phyloP scores from a whole-genome alignment of 2,329 filamentous ascomycete species.

The Diaporthe nobilis region DNA sequence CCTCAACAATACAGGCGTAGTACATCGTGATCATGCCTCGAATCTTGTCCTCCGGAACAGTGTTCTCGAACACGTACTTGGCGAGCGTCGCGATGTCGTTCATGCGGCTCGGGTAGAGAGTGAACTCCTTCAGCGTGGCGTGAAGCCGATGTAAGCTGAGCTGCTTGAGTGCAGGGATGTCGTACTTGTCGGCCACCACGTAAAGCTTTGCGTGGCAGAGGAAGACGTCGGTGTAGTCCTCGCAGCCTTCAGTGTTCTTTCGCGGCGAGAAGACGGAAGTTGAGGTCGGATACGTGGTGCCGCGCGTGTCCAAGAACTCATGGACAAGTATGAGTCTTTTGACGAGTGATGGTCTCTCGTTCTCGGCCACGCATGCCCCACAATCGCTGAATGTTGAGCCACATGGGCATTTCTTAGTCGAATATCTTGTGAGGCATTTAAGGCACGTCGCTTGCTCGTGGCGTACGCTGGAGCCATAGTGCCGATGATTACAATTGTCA shows the following conservation, averaged over 20 bases:
- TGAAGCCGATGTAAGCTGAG: constrained; percentile 37
- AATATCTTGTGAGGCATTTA: neutral
- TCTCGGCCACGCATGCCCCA: neutral
- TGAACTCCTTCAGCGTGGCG: constrained; percentile 39
- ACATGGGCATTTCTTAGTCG: rapidly evolving
- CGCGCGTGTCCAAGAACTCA: neutral
- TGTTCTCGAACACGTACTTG: constrained; percentile 40
- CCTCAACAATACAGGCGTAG: constrained; percentile 41
- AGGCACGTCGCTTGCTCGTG: neutral
- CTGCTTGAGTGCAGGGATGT: constrained; percentile 27
- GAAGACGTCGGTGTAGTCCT: constrained; percentile 41
- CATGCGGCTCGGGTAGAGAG: constrained; percentile 33
- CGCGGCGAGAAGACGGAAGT: neutral
- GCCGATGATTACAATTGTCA: rapidly evolving
- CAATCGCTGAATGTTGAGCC: neutral
- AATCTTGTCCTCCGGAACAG: constrained; percentile 32
- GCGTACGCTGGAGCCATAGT: neutral
- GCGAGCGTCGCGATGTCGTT: constrained; percentile 30
- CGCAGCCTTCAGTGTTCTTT: constrained; percentile 33
- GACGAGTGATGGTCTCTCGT: too few relatives aligned
- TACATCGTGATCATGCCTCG: constrained; percentile 37
- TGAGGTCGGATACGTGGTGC: neutral
- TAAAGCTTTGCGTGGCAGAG: constrained; percentile 43
- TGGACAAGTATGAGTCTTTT: neutral
- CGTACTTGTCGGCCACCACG: constrained; percentile 41